Evolutionary conservation across 2,329 filamentous ascomycete genomes (phyloP).

Genomic region (Colletotrichum sidae): DNA sequence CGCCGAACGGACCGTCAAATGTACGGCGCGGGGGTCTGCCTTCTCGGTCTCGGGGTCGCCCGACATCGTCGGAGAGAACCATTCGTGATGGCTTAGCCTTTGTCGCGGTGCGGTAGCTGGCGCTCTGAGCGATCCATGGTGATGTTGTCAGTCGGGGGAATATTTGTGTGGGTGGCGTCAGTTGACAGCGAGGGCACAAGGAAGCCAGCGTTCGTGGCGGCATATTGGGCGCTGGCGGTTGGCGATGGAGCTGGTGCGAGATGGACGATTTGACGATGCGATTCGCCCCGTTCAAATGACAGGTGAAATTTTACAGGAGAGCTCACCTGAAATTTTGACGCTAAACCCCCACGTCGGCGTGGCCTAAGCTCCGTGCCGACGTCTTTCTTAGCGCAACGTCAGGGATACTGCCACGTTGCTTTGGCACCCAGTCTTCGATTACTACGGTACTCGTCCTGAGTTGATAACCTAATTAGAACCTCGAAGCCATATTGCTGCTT

Average conservation of each 20-base stretch:
- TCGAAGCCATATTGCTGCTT: no score
- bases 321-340: conserved; percentile 28
- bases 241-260: conserved; percentile 10
- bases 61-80: conserved; percentile 67
- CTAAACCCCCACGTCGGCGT: conserved; percentile 35
- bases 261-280: conserved; percentile 13
- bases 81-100: conserved; percentile 64
- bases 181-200: conserved; percentile 34
- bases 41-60: conserved; percentile 50
- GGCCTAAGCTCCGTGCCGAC: conserved; percentile 37
- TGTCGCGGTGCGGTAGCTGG: conserved; percentile 48
- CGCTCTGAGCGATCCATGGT: conserved; percentile 50
- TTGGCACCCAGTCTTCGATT: background rate
- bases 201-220: conserved; percentile 36
- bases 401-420: conserved; percentile 1
- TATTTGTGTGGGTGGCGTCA: conserved; percentile 24
- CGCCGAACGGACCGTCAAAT: conserved; percentile 63
- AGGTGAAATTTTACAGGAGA: conserved; percentile 31
- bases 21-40: conserved; percentile 51
- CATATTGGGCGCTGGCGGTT: conserved; percentile 26
- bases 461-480: background rate
- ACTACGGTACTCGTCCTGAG: background rate
- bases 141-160: conserved; percentile 38
- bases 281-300: background rate
- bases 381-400: conserved; percentile 10